Evolutionary conservation across 2,329 filamentous ascomycete species (phyloP).

Genomic region (Phoma sp.): DNA sequence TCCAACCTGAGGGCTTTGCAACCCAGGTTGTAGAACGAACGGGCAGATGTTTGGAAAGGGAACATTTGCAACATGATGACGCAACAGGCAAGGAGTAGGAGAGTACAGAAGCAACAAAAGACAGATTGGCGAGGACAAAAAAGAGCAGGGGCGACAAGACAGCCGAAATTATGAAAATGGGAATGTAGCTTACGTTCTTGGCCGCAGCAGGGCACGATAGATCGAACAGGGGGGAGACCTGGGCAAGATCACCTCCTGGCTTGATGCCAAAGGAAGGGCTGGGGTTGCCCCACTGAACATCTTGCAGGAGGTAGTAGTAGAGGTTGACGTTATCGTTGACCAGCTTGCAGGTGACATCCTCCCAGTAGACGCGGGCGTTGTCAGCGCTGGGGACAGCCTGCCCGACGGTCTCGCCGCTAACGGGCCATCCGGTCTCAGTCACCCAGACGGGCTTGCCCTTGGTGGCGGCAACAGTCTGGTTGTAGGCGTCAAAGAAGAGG

Average conservation of each 20-base stretch:
- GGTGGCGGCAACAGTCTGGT: constrained; percentile 65
- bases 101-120: constrained; percentile 23
- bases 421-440: constrained; percentile 88
- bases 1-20: constrained; percentile 24
- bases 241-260: constrained; percentile 51
- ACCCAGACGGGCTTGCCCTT: constrained; percentile 79
- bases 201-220: constrained; percentile 43
- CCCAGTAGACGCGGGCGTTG: constrained; percentile 84
- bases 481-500: constrained; percentile 73
- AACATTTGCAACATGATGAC: constrained; percentile 18
- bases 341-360: constrained; percentile 74
- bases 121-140: constrained; percentile 30
- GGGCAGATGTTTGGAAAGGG: constrained; percentile 16
- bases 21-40: constrained; percentile 22
- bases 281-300: constrained; percentile 65
- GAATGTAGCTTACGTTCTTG: constrained; percentile 38
- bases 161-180: constrained; percentile 25
- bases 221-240: constrained; percentile 44
- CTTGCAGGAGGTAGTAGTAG: constrained; percentile 79
- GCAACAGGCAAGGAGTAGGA: constrained; percentile 21
- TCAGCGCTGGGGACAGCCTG: constrained; percentile 66
- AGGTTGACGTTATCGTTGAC: constrained; percentile 65
- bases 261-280: constrained; percentile 76
- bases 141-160: constrained; percentile 30
- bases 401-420: constrained; percentile 70